Conservation (phyloP, 2,329 filamentous ascomycete species). For the Simplicillium sp. region DNA sequence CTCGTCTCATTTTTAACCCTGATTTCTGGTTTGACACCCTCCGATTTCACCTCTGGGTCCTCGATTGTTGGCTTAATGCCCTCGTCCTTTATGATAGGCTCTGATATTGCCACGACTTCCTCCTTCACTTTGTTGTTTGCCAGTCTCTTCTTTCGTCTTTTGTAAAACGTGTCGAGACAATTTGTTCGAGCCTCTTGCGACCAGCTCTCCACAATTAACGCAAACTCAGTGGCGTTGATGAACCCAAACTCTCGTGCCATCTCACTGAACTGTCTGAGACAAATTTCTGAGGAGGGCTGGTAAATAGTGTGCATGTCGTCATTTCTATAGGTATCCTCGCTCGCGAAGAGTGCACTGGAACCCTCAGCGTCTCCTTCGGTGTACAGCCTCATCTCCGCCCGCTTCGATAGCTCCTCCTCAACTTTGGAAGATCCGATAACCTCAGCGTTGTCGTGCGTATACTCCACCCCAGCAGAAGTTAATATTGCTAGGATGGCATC, state of each 20-base stretch:
- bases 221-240: constrained; percentile 70
- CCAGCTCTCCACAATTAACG: constrained; percentile 82
- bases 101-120: constrained; percentile 4
- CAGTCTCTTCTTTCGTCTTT: constrained; percentile 42
- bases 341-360: constrained; percentile 48
- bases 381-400: constrained; percentile 55
- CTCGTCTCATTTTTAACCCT: neutral
- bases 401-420: constrained; percentile 74
- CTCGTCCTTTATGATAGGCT: constrained; percentile 2
- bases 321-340: constrained; percentile 21
- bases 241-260: constrained; percentile 80
- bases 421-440: constrained; percentile 87
- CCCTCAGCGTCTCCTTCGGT: constrained; percentile 32
- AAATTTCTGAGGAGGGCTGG: constrained; percentile 65
- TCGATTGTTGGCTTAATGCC: constrained; percentile 1
- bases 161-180: constrained; percentile 75
- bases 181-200: constrained; percentile 72
- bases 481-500: constrained; percentile 87
- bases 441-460: constrained; percentile 94
- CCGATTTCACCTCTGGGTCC: constrained; percentile 1
- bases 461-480: constrained; percentile 78
- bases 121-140: constrained; percentile 11
- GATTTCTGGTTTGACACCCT: neutral
- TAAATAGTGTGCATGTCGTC: constrained; percentile 36
- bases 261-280: constrained; percentile 75